Evolutionary conservation across 2,329 filamentous ascomycete species (phyloP), one percentile per base, ranked within the genome.

Genomic region (Thermothelomyces thermophilus): DNA sequence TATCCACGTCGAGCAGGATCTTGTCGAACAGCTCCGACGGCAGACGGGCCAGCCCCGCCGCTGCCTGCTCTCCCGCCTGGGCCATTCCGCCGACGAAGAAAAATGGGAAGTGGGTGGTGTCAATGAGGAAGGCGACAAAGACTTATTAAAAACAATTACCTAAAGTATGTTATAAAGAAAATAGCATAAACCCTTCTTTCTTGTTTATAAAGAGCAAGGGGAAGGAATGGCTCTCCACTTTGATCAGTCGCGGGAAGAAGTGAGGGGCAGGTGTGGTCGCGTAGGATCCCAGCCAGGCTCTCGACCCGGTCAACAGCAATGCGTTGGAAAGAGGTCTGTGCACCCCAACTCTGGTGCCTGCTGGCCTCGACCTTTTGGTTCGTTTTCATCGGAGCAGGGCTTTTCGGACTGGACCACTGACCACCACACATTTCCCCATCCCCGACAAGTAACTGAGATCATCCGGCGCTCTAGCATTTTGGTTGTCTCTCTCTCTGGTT

Each of bases 1-100:
- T 16, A 16, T 46, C 22, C 14, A 51, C 4, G 13, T 54, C 31
- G 22, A 40, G 41, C 17, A 54, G 26, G 36, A 51, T 36, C 17
- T 19, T 30, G 44, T 46, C 44, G 35, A 46, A 33, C 35, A 46
- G 19, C 44, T 40, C 44, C 8, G n/a, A 8, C 14, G 34, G 36
- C 19, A 22, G 40, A 31, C 39, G 39, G 39, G 39, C 24, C 39
- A 41, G 22, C 39, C 39, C 39, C 39, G 16, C 22, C 39, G 24
- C 22, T 30, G 36, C 36, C 36, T 39, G 36, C 36, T 39, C 36
- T 39, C 36, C 36, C 36, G 36, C 36, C 20, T 39, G 36, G 19
- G 36, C 36, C 36, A 39, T 39, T 39, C 36, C 36, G 36, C 20
- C 36, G 36, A 39, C 36, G 36, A 39, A 39, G 36, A 28, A 41